phyloP scores from a whole-genome alignment of 257 asterid genomes.

The Solanum chilense region DNA sequence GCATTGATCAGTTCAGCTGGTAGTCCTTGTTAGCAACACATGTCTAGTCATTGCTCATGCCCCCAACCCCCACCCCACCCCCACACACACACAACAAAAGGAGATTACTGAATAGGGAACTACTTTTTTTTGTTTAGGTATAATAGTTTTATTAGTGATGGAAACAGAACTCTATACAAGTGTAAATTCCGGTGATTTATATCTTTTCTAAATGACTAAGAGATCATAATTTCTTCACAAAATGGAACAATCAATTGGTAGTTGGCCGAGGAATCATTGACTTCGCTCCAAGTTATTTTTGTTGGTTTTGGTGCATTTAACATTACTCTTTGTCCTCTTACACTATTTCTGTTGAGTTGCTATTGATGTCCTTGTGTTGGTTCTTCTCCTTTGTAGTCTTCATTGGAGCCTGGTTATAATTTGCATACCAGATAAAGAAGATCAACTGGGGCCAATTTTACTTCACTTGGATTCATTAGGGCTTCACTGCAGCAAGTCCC shows the following conservation, averaged over 20 bases:
- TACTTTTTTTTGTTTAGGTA: background rate
- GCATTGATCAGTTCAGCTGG: background rate
- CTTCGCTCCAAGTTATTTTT: background rate
- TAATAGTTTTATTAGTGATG: background rate
- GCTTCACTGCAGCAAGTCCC: conserved; percentile 49
- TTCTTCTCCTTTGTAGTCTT: conserved; percentile 28
- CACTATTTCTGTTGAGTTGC: background rate
- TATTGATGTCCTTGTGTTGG: background rate
- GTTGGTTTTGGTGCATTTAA: background rate
- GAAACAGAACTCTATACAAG: background rate
- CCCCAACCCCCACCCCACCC: no score
- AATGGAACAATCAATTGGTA: background rate
- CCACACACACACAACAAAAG: background rate
- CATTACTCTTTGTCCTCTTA: background rate
- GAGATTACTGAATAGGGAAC: background rate
- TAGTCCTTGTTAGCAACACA: background rate
- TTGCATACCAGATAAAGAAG: conserved; percentile 73
- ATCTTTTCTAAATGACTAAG: background rate
- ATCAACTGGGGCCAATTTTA: conserved; percentile 48
- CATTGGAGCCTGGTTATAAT: conserved; percentile 98
- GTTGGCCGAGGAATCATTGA: background rate
- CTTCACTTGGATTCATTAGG: conserved; percentile 94
- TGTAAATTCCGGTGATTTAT: background rate
- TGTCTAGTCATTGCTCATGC: background rate
- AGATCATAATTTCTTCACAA: background rate